phyloP scores from a whole-genome alignment of 2,329 filamentous ascomycete species.

The Diaporthe caulivora region DNA sequence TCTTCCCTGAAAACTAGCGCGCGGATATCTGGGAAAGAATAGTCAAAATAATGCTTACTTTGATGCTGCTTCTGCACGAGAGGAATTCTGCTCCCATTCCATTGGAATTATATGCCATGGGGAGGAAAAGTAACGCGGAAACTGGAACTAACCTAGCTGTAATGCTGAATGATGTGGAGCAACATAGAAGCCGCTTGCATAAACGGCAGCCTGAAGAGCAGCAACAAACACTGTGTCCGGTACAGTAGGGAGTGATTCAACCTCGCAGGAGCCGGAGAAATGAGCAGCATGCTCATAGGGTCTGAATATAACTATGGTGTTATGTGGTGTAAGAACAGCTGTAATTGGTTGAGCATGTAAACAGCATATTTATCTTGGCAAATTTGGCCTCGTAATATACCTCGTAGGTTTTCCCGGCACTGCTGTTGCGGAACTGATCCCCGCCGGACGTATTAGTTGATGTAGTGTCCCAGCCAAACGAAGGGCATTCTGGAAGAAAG shows the following conservation, averaged over 20 bases:
- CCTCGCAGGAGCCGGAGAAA: not conserved
- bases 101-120: too few species aligned
- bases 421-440: too few species aligned
- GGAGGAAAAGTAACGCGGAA: not conserved
- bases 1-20: not conserved
- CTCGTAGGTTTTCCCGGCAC: not conserved
- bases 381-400: not conserved
- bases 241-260: not conserved
- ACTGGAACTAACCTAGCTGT: not conserved
- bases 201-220: not conserved
- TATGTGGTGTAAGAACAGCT: not conserved
- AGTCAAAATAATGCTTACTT: not conserved
- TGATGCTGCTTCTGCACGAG: too few species aligned
- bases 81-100: too few species aligned
- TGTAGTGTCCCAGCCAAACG: not conserved
- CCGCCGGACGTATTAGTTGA: not conserved
- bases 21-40: not conserved
- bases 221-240: not conserved
- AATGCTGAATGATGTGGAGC: slow-evolving; percentile 1
- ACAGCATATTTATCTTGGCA: accelerated
- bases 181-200: slow-evolving; percentile 1
- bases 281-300: slow-evolving; percentile 2
- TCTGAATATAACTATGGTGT: not conserved
- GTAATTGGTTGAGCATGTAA: not conserved
- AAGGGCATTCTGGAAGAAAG: too few species aligned